These are phyloP conservation scores for Themeda triandra DNA, from an alignment of 176 grass and related monocot genomes.

Conservation along the genomic window DNA sequence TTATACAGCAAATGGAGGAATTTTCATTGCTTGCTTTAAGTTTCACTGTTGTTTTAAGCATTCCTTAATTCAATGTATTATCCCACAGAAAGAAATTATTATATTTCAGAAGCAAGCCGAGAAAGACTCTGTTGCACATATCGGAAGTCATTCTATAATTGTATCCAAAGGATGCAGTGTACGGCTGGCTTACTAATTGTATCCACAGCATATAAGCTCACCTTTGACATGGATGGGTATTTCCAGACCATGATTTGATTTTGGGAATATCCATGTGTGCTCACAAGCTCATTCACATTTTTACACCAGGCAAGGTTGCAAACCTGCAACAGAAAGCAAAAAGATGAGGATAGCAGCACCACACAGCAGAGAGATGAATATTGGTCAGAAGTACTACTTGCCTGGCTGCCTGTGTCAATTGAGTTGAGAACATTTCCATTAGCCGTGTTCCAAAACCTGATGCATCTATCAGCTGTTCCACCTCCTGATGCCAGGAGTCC, in stretches of 20 bases:
- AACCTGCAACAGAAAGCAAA: slow-evolving; percentile 50
- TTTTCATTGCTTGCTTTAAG: not conserved
- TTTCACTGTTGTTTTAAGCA: not conserved
- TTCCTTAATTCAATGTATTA: not conserved
- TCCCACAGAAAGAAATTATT: not conserved
- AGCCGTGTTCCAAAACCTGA: slow-evolving; percentile 89
- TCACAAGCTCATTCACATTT: slow-evolving; percentile 92
- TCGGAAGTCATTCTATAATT: not conserved
- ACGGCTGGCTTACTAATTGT: not conserved
- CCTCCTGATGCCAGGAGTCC: slow-evolving; percentile 89
- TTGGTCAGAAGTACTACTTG: slow-evolving; percentile 21
- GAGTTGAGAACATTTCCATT: slow-evolving; percentile 91
- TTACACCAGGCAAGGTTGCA: slow-evolving; percentile 98
- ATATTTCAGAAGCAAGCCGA: not conserved
- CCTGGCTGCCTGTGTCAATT: slow-evolving; percentile 93
- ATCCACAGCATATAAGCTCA: slow-evolving; percentile 10
- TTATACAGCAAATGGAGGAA: not conserved
- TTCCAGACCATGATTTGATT: slow-evolving; percentile 99
- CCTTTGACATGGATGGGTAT: slow-evolving; percentile 94
- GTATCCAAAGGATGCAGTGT: not conserved
- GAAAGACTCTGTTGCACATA: not conserved
- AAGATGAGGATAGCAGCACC: not conserved
- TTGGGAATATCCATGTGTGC: slow-evolving; percentile 96
- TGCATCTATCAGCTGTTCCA: slow-evolving; percentile 91
- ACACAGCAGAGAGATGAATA: not conserved